Evolutionary conservation across 306 rosid genomes (phyloP).

Genomic region (Prunus mume): DNA sequence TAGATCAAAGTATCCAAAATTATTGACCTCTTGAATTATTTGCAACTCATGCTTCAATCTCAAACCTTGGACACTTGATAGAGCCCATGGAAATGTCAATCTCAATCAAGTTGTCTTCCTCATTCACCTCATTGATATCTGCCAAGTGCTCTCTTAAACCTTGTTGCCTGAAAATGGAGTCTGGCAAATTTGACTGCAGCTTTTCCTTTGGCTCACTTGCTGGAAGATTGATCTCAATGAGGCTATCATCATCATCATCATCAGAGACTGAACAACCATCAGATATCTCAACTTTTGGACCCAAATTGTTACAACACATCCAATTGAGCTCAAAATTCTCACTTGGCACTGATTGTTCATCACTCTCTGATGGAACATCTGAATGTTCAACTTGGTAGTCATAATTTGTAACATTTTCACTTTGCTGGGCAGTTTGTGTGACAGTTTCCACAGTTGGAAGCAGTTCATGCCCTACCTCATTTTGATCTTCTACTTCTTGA

Average conservation of each 20-base stretch:
- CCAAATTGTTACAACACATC: conserved; percentile 14
- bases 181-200: conserved; percentile 29
- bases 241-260: conserved; percentile 45
- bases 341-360: conserved; percentile 24
- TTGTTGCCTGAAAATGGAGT: conserved; percentile 36
- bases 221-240: conserved; percentile 67
- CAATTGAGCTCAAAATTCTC: conserved; percentile 30
- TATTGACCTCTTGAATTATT: not conserved
- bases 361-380: conserved; percentile 40
- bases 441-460: conserved; percentile 19
- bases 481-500: not conserved
- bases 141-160: conserved; percentile 45
- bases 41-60: conserved; percentile 32
- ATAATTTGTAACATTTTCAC: conserved; percentile 25
- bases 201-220: conserved; percentile 31
- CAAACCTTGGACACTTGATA: conserved; percentile 35
- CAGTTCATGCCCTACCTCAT: not conserved
- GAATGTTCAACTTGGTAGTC: conserved; percentile 27
- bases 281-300: conserved; percentile 14
- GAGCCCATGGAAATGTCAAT: conserved; percentile 66
- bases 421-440: conserved; percentile 16
- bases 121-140: conserved; percentile 57
- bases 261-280: conserved; percentile 38
- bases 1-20: not conserved
- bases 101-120: conserved; percentile 67